Percentiles rank a stretch among this genome's conserved stretches.
Conservation (phyloP, 2,329 filamentous ascomycete genomes). For the Aspergillus sclerotialis region DNA sequence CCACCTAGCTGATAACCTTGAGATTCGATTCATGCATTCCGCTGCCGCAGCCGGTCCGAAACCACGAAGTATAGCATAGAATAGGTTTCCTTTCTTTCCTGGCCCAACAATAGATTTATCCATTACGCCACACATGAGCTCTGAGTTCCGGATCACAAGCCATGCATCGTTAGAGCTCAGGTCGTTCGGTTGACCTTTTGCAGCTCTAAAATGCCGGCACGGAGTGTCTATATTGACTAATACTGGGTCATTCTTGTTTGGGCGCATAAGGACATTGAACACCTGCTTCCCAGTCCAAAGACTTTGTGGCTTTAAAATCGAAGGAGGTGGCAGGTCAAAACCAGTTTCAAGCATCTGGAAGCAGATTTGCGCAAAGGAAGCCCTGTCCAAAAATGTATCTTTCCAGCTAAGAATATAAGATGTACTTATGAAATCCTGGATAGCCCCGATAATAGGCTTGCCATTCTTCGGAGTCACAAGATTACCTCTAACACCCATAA, state of each 20-base stretch:
- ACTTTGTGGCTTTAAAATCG: conserved; percentile 74
- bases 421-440: conserved; percentile 97
- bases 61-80: conserved; percentile 93
- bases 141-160: conserved; percentile 89
- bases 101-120: conserved; percentile 96
- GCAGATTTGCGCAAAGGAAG: conserved; percentile 81
- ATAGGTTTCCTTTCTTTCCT: conserved; percentile 96
- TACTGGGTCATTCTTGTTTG: conserved; percentile 73
- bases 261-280: conserved; percentile 85
- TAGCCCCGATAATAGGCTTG: conserved; percentile 96
- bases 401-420: conserved; percentile 88
- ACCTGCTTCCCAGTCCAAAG: conserved; percentile 97
- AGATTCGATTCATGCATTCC: conserved; percentile 85
- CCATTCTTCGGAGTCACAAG: conserved; percentile 94
- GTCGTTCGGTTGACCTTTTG: conserved; percentile 38
- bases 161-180: conserved; percentile 85
- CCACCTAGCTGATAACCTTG: conserved; percentile 81
- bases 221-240: conserved; percentile 89
- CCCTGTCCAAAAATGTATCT: conserved; percentile 84
- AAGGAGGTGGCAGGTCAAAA: conserved; percentile 78
- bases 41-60: conserved; percentile 86
- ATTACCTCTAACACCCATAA: conserved; percentile 98
- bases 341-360: conserved; percentile 84
- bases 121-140: conserved; percentile 96
- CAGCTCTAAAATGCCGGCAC: conserved; percentile 62